Evolutionary conservation across 257 asterid species (phyloP).

Genomic region (Lantana camara): DNA sequence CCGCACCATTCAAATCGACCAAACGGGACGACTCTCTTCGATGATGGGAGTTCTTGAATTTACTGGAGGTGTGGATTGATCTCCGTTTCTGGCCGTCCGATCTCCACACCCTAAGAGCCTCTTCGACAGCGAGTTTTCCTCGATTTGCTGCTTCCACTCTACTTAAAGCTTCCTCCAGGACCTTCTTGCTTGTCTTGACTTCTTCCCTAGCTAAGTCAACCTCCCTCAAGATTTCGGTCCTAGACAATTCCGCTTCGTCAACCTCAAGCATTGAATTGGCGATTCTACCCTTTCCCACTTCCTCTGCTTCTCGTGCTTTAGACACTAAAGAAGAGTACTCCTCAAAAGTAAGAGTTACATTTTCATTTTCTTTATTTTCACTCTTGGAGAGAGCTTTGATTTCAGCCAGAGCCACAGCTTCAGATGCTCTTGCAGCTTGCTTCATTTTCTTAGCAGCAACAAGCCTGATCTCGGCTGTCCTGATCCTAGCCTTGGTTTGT

Average conservation of each 20-base stretch:
- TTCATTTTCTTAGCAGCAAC: slow-evolving; percentile 87
- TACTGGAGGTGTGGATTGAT: slow-evolving; percentile 48
- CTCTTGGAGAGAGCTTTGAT: slow-evolving; percentile 59
- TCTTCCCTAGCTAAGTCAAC: slow-evolving; percentile 90
- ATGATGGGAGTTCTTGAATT: slow-evolving; percentile 61
- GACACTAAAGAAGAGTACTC: slow-evolving; percentile 65
- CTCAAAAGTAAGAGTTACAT: slow-evolving; percentile 61
- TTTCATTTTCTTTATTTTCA: slow-evolving; percentile 38
- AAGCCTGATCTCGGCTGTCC: slow-evolving; percentile 70
- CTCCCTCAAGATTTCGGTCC: slow-evolving; percentile 54
- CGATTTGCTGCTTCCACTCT: slow-evolving; percentile 77
- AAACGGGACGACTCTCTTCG: slow-evolving; percentile 56
- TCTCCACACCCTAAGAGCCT: slow-evolving; percentile 85
- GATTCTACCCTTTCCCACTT: slow-evolving; percentile 46
- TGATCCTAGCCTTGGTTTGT: slow-evolving; percentile 59
- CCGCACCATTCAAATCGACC: slow-evolving; percentile 55
- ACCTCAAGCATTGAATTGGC: slow-evolving; percentile 50
- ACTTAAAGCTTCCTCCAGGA: slow-evolving; percentile 72
- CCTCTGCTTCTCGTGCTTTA: slow-evolving; percentile 70
- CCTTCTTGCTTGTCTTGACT: slow-evolving; percentile 69
- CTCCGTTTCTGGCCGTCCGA: slow-evolving; percentile 81
- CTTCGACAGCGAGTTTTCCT: slow-evolving; percentile 81
- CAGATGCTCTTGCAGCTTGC: slow-evolving; percentile 85
- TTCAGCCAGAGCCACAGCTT: slow-evolving; percentile 83
- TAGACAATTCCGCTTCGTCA: slow-evolving; percentile 65